phyloP scores from a whole-genome alignment of 2,329 filamentous ascomycete genomes.

The Trichoderma brevicompactum region DNA sequence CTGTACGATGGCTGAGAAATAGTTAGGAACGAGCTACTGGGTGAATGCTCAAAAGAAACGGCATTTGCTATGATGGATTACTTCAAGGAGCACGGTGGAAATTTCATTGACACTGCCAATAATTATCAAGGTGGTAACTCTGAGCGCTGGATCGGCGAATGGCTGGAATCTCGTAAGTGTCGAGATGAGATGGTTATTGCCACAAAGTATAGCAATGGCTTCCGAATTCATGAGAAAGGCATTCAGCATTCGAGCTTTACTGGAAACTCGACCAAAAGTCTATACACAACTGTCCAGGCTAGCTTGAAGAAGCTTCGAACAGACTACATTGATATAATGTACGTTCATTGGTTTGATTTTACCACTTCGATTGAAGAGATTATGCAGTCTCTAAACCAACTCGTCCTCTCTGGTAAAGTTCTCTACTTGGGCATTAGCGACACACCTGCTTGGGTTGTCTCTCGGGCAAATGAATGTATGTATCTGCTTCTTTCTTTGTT shows the following conservation, averaged over 20 bases:
- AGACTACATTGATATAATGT: constrained; percentile 69
- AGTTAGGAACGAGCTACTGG: constrained; percentile 60
- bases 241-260: constrained; percentile 55
- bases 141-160: constrained; percentile 70
- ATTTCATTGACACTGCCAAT: constrained; percentile 74
- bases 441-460: constrained; percentile 70
- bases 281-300: constrained; percentile 58
- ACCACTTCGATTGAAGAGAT: constrained; percentile 66
- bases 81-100: constrained; percentile 50
- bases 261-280: constrained; percentile 66
- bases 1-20: neutral
- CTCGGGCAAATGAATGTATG: neutral
- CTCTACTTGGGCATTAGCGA: constrained; percentile 69
- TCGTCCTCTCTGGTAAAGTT: constrained; percentile 65
- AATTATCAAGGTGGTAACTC: constrained; percentile 68
- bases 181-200: constrained; percentile 71
- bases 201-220: constrained; percentile 66
- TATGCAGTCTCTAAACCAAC: constrained; percentile 69
- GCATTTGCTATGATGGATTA: constrained; percentile 10
- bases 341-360: constrained; percentile 70
- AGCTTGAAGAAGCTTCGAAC: constrained; percentile 66
- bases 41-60: constrained; percentile 37
- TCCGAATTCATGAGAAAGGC: neutral
- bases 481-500: no score
- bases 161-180: constrained; percentile 65